phyloP scores from a whole-genome alignment of 345 rosid genomes.

The Stellera chamaejasme region DNA sequence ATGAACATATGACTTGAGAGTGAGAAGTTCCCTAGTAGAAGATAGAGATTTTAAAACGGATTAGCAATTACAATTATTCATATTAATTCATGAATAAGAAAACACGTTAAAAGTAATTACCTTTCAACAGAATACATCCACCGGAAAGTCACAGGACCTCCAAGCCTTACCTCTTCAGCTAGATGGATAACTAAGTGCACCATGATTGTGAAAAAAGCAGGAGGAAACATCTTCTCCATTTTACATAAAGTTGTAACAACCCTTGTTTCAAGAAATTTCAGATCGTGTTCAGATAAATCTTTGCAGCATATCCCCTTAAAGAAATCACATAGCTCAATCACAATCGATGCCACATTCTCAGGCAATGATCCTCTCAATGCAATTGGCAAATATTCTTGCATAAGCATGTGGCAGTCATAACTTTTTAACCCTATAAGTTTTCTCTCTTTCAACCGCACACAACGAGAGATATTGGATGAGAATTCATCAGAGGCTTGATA shows the following conservation, averaged over 20 bases:
- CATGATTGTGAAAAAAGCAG: background rate
- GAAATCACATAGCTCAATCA: background rate
- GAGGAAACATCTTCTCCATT: background rate
- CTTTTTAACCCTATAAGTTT: too few relatives aligned
- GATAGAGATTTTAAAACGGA: background rate
- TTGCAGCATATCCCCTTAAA: background rate
- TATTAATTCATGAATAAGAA: too few relatives aligned
- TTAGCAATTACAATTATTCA: background rate
- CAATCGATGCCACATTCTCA: background rate
- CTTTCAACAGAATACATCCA: too few relatives aligned
- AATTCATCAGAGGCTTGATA: too few relatives aligned
- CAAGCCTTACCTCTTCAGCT: background rate
- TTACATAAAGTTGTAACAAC: background rate
- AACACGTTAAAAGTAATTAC: too few relatives aligned
- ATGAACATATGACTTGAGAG: background rate
- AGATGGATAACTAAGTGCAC: background rate
- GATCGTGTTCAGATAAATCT: background rate
- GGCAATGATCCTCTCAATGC: background rate
- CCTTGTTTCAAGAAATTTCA: background rate
- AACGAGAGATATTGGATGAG: too few relatives aligned
- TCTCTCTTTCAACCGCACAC: too few relatives aligned
- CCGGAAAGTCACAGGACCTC: too few relatives aligned
- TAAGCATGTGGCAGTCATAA: background rate
- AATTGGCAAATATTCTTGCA: background rate
- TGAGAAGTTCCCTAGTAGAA: background rate